Conservation (phyloP, 257 asterid species). For the Haberlea rhodopensis region DNA sequence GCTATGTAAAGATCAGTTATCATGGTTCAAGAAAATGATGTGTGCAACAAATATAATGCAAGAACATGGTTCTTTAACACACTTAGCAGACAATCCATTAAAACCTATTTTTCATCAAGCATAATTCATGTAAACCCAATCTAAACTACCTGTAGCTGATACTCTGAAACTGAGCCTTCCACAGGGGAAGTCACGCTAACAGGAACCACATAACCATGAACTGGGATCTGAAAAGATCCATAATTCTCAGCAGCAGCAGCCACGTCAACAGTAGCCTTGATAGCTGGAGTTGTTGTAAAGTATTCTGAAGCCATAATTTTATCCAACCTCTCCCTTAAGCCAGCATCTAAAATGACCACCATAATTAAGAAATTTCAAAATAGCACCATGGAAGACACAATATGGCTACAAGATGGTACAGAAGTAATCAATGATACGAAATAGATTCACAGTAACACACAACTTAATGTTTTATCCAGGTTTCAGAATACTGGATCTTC, state of each 20-base stretch:
- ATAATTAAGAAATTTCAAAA: not conserved
- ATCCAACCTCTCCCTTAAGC: slow-evolving; percentile 65
- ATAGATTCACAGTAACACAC: not conserved
- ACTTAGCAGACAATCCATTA: not conserved
- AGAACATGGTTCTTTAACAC: not conserved
- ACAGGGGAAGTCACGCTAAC: slow-evolving; percentile 36
- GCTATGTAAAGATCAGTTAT: not conserved
- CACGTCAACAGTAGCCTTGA: slow-evolving; percentile 71
- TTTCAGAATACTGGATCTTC: too few relatives aligned
- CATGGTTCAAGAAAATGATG: not conserved
- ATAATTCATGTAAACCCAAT: not conserved
- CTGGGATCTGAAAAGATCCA: slow-evolving; percentile 57
- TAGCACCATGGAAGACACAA: not conserved
- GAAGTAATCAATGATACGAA: slow-evolving; percentile 13
- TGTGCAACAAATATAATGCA: too few relatives aligned
- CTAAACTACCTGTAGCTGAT: slow-evolving; percentile 48
- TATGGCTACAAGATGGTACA: not conserved
- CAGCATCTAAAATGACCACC: slow-evolving; percentile 51
- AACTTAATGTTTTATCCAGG: not conserved
- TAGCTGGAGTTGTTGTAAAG: slow-evolving; percentile 67
- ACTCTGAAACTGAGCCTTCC: slow-evolving; percentile 39
- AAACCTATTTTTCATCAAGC: not conserved
- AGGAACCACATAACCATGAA: slow-evolving; percentile 35
- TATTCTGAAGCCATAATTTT: slow-evolving; percentile 79
- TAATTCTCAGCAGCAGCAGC: slow-evolving; percentile 71